Evolutionary conservation across 2,329 filamentous ascomycete genomes (phyloP).

Genomic region (Apiospora malaysiana): DNA sequence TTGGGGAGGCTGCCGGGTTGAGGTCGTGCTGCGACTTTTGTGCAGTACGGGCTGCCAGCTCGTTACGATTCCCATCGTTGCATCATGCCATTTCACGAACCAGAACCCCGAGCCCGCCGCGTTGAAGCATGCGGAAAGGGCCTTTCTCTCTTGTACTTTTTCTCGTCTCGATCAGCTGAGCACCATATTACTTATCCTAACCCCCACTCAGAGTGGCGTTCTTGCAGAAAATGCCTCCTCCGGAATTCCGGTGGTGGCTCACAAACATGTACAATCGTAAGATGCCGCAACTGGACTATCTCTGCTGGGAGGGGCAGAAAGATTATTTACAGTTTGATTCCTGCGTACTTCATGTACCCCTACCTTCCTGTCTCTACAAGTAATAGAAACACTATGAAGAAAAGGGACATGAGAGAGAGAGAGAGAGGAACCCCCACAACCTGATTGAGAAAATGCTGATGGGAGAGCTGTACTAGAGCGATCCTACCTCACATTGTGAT

Average conservation of each 20-base stretch:
- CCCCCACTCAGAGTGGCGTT: conserved; percentile 15
- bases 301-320: not conserved
- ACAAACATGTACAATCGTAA: conserved; percentile 10
- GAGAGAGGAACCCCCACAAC: not conserved
- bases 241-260: conserved; percentile 12
- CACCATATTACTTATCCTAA: conserved; percentile 10
- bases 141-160: not conserved
- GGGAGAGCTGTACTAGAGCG: not conserved
- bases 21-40: not conserved
- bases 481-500: not conserved
- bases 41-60: conserved; percentile 13
- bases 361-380: not conserved
- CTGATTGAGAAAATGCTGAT: not conserved
- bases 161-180: not conserved
- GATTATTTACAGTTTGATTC: not conserved
- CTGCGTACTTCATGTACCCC: not conserved
- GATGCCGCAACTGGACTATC: conserved; percentile 2
- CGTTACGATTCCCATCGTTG: conserved; percentile 5
- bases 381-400: not conserved
- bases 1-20: not conserved
- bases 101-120: not conserved
- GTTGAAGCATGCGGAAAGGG: not conserved
- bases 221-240: conserved; percentile 17
- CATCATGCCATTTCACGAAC: conserved; percentile 13
- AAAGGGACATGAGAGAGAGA: not conserved